These are phyloP conservation scores for Poa pratensis DNA, from an alignment of 176 grass and related monocot species.

Conservation along the genomic window DNA sequence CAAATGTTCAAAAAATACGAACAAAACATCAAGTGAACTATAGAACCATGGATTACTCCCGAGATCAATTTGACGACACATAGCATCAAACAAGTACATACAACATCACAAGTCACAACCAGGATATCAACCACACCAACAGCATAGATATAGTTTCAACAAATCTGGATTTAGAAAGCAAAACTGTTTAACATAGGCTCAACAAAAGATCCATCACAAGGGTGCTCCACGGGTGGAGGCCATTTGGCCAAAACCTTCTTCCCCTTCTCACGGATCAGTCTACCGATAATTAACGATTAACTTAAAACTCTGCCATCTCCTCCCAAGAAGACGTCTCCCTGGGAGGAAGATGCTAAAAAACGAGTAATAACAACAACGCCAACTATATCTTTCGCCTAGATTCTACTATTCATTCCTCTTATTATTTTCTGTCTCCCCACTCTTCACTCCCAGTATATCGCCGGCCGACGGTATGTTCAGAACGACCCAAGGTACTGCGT, in stretches of 20 bases:
- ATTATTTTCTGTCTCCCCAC: conserved; percentile 35
- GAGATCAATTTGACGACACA: background rate
- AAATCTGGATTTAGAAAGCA: conserved; percentile 31
- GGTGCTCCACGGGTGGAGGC: conserved; percentile 32
- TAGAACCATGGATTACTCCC: background rate
- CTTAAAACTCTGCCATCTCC: conserved; percentile 39
- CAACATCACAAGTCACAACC: background rate
- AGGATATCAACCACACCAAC: background rate
- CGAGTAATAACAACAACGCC: background rate
- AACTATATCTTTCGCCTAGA: conserved; percentile 36
- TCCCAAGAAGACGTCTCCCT: background rate
- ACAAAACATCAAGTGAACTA: background rate
- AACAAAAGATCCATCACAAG: conserved; percentile 28
- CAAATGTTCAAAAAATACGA: background rate
- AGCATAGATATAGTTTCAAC: background rate
- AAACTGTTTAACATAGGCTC: conserved; percentile 39
- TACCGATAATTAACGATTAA: conserved; percentile 37
- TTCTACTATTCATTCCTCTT: conserved; percentile 56
- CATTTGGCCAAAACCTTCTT: conserved; percentile 51
- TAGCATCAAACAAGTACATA: background rate
- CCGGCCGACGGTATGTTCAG: background rate
- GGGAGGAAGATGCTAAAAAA: conserved; percentile 27
- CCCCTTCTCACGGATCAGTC: conserved; percentile 46
- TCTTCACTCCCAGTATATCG: conserved; percentile 26
- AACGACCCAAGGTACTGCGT: background rate